A percentile compares a stretch with the other conserved stretches of the same genome.
Conservation (phyloP, 805 yeast genomes). For the Cephaloascus albidus region DNA sequence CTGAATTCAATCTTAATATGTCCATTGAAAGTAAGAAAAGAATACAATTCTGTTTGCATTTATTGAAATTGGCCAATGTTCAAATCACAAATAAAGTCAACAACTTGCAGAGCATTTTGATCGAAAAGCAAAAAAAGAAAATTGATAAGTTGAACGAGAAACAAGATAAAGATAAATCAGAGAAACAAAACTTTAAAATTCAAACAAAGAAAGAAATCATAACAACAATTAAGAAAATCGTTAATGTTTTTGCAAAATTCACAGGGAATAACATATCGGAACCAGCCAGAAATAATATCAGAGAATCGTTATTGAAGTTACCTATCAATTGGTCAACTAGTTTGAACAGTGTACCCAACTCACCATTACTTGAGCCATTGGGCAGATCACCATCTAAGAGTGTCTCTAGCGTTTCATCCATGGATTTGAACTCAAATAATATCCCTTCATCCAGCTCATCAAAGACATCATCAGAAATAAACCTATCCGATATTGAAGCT, state of each 20-base stretch:
- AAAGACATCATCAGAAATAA: neutral
- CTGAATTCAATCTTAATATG: conserved; percentile 18
- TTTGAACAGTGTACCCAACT: neutral
- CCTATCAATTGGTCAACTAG: conserved; percentile 62
- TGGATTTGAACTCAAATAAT: neutral
- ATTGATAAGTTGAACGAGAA: conserved; percentile 12
- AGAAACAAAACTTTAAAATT: conserved; percentile 7
- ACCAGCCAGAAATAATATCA: conserved; percentile 70
- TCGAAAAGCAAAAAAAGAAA: conserved; percentile 30
- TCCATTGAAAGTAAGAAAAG: conserved; percentile 69
- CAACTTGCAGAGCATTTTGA: conserved; percentile 43
- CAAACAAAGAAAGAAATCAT: conserved; percentile 74
- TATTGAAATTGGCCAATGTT: conserved; percentile 72
- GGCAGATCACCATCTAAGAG: neutral
- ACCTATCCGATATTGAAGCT: neutral
- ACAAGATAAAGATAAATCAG: conserved; percentile 5
- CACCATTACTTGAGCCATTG: neutral
- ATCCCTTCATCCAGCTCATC: neutral
- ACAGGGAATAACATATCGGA: conserved; percentile 70
- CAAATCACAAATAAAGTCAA: conserved; percentile 62
- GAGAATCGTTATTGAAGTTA: conserved; percentile 65
- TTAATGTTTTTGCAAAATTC: conserved; percentile 75
- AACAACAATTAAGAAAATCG: conserved; percentile 81
- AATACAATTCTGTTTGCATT: conserved; percentile 68
- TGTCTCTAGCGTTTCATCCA: too few species aligned